These are phyloP conservation scores for Neoascochyta sp. DNA, from an alignment of 2,329 filamentous ascomycete genomes.

Conservation along the genomic window DNA sequence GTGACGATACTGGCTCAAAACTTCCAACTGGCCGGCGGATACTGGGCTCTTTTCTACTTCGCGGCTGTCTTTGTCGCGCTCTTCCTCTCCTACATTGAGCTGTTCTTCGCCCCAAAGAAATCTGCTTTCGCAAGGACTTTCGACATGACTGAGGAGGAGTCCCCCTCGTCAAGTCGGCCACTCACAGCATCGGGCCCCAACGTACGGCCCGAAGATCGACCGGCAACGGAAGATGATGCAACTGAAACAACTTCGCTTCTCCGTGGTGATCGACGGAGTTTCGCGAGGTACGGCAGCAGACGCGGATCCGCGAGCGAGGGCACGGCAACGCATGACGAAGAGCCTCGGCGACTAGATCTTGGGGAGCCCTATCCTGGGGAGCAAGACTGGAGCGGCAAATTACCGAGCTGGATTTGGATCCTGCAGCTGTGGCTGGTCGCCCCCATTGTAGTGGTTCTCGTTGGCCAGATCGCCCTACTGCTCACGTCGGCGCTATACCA, in stretches of 20 bases:
- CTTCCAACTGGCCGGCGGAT: constrained; percentile 68
- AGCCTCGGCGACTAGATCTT: constrained; percentile 32
- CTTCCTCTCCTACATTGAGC: constrained; percentile 71
- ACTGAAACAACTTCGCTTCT: constrained; percentile 58
- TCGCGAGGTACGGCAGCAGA: constrained; percentile 50
- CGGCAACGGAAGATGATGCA: constrained; percentile 39
- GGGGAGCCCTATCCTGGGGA: constrained; percentile 60
- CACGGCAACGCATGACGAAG: constrained; percentile 31
- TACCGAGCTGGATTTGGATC: constrained; percentile 84
- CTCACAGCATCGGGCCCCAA: constrained; percentile 32
- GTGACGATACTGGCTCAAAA: constrained; percentile 74
- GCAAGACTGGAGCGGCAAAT: constrained; percentile 75
- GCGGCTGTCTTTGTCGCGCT: constrained; percentile 70
- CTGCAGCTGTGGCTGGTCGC: constrained; percentile 78
- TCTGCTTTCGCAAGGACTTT: constrained; percentile 62
- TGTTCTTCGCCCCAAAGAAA: constrained; percentile 70
- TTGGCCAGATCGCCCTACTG: constrained; percentile 72
- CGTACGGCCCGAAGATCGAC: constrained; percentile 31
- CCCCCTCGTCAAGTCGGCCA: constrained; percentile 34
- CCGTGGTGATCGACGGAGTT: constrained; percentile 51
- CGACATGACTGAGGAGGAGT: constrained; percentile 21
- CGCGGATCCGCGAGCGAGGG: constrained; percentile 40
- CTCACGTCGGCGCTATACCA: constrained; percentile 70
- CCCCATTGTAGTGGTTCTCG: constrained; percentile 71
- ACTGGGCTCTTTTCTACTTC: constrained; percentile 78